Conservation (phyloP, 352 stramenopile species). For the Pythium dissimile region DNA sequence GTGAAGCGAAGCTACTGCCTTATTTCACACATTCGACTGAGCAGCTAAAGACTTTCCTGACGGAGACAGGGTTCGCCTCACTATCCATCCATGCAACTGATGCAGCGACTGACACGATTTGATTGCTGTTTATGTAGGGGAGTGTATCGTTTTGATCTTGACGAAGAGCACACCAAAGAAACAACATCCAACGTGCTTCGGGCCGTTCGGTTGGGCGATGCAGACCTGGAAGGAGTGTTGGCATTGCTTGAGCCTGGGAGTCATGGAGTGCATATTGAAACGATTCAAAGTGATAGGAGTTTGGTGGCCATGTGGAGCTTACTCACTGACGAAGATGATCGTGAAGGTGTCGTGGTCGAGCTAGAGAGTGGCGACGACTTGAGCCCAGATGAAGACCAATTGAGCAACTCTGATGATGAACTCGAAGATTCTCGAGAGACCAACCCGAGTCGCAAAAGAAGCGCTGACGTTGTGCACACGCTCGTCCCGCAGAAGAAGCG, state of each 20-base stretch:
- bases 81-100: neutral
- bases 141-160: slow-evolving; percentile 11
- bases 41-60: slow-evolving; percentile 35
- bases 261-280: neutral
- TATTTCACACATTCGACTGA: slow-evolving; percentile 64
- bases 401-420: slow-evolving; percentile 33
- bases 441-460: too few relatives aligned
- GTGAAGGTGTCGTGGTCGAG: neutral
- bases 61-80: slow-evolving; percentile 17
- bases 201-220: slow-evolving; percentile 4
- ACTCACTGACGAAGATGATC: neutral
- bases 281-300: neutral
- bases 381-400: neutral
- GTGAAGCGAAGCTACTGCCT: slow-evolving; percentile 54
- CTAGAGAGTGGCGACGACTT: neutral
- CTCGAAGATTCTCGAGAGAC: too few relatives aligned
- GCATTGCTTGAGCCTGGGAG: neutral
- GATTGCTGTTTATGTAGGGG: neutral
- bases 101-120: neutral
- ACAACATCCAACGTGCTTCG: neutral
- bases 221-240: slow-evolving; percentile 3
- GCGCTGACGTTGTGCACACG: neutral
- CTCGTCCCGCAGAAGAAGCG: slow-evolving; percentile 30
- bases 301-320: slow-evolving; percentile 1
- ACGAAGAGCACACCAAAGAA: neutral